Percentiles rank a stretch among this genome's conserved stretches.
Evolutionary conservation across 139 green algal species (phyloP).

Genomic region (Coccomyxa sp.): DNA sequence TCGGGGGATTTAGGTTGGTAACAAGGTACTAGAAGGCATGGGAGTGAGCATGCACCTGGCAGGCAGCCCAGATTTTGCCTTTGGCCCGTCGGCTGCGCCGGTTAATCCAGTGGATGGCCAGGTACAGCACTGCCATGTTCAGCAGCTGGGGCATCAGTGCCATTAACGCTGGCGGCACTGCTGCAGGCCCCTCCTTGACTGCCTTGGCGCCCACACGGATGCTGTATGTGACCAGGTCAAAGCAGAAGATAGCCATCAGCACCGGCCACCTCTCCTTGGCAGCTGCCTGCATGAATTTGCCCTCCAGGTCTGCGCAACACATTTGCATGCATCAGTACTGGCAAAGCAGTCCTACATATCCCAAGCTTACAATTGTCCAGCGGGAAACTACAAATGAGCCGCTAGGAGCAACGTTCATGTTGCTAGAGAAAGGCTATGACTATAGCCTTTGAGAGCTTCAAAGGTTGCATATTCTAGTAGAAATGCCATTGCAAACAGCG

Average conservation of each 20-base stretch:
- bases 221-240: conserved; percentile 55
- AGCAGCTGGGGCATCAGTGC: conserved; percentile 46
- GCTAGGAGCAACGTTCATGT: not conserved
- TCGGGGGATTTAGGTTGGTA: too few species aligned
- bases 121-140: conserved; percentile 65
- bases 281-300: conserved; percentile 44
- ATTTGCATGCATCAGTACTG: not conserved
- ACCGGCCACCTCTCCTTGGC: conserved; percentile 51
- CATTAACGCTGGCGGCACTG: not conserved
- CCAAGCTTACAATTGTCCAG: not conserved
- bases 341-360: not conserved
- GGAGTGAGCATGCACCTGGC: conserved; percentile 29
- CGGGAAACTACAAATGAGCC: not conserved
- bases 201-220: conserved; percentile 38
- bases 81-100: conserved; percentile 4
- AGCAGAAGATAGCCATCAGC: conserved; percentile 59
- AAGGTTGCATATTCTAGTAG: not conserved
- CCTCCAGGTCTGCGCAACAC: conserved; percentile 38
- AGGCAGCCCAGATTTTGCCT: conserved; percentile 30
- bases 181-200: not conserved
- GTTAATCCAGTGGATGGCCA: conserved; percentile 54
- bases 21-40: too few species aligned
- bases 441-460: not conserved
- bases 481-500: not conserved
- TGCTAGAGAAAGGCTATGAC: not conserved